Evolutionary conservation across 2,329 filamentous ascomycete species (phyloP), one percentile per base, ranked within the genome.

Genomic region (Kalmusia sp.): DNA sequence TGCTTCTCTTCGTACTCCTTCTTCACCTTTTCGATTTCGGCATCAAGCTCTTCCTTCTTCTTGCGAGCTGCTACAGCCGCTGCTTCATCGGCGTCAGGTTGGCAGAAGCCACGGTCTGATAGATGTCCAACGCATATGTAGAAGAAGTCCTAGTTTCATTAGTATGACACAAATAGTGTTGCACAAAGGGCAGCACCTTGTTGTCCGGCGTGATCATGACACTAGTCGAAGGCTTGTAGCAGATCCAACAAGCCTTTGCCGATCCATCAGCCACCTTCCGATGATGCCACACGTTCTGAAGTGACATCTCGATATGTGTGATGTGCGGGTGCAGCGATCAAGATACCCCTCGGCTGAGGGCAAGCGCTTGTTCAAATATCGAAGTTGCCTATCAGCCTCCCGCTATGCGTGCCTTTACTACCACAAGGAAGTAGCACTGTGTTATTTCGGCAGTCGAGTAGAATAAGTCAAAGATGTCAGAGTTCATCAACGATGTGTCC

Each of bases 121-220:
- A 98, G 79, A 74, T 99, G 95, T 27, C 83, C 80, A 5, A 87
- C 82, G 65, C 95, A 99, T 38, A 96, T 85, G 71, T 96, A 97
- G 79, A 99, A 98, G 76, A 92, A 96, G 71, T 96, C 92, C 86
- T 88, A 58, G 15, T 25, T 51, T 52, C 24, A 34, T 44, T 34
- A 57, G 38, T 48, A 21, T 22, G 17, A 4, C 5, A 22, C 2
- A 30, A 27, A 8, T 27, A 33, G n/a, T 12, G 4, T 28, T 15
- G 25, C 8, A 12, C 2, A 9, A 4, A 14, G 15, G 24, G 14
- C 11, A 15, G 49, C 47, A 95, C 93, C 86, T 93, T 95, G 68
- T 91, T 93, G 67, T 96, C 92, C 0, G 90, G 85, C 7, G 92
- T 96, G 63, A 96, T 91, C 49, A 99, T 80, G 15, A 98, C 93